A percentile compares a stretch with the other conserved stretches of the same genome.
Evolutionary conservation across 345 rosid species (phyloP).

Genomic region (Dipteronia sinensis): DNA sequence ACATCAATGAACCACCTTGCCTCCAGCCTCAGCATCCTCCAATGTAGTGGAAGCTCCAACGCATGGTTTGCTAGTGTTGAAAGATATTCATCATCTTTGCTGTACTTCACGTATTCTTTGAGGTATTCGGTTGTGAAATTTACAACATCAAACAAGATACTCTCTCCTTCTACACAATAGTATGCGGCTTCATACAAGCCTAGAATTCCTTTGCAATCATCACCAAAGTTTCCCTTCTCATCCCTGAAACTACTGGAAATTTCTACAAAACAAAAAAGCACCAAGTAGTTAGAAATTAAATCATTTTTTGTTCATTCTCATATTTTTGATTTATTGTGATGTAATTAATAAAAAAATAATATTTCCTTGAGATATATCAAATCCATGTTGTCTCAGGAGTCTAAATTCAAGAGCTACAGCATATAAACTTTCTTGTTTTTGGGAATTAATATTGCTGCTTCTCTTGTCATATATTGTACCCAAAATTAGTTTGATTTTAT

Average conservation of each 20-base stretch:
- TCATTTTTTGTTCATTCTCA: no score
- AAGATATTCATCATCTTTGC: conserved; percentile 11
- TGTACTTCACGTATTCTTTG: background rate
- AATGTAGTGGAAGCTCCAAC: conserved; percentile 36
- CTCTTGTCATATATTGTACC: background rate
- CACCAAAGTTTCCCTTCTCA: background rate
- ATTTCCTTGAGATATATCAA: conserved; percentile 28
- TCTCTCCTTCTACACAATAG: conserved; percentile 19
- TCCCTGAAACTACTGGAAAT: no score
- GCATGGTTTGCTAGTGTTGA: conserved; percentile 34
- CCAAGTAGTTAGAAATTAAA: no score
- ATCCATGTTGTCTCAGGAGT: conserved; percentile 38
- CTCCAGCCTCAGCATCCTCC: conserved; percentile 51
- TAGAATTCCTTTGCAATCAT: conserved; percentile 17
- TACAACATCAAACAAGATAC: conserved; percentile 16
- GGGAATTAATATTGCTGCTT: background rate
- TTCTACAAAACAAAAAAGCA: no score
- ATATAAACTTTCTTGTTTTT: conserved; percentile 23
- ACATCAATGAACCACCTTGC: conserved; percentile 50
- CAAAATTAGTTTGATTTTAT: conserved; percentile 23
- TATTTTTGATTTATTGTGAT: no score
- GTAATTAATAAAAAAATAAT: no score
- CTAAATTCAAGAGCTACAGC: conserved; percentile 34
- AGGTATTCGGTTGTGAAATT: conserved; percentile 20
- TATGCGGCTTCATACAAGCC: conserved; percentile 31